Evolutionary conservation across 148 eudicot genomes (phyloP).

Genomic region (Amaranthus cruentus): DNA sequence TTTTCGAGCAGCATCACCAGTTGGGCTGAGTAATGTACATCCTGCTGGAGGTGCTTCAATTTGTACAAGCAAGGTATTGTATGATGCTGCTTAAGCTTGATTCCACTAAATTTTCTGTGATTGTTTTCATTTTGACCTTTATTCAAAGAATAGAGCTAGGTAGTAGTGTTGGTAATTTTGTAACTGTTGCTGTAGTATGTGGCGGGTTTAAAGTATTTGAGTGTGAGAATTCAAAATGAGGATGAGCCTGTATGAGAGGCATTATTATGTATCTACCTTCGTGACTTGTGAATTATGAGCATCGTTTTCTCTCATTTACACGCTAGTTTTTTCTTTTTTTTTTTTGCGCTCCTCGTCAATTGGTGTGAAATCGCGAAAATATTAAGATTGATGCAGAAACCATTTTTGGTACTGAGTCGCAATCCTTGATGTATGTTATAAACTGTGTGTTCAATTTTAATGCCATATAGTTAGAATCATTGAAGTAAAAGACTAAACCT

Average conservation of each 20-base stretch:
- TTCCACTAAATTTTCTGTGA: slow-evolving; percentile 3
- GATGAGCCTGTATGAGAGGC: slow-evolving; percentile 30
- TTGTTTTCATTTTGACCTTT: slow-evolving; percentile 10
- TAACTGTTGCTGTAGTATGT: slow-evolving; percentile 19
- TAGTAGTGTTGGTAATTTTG: slow-evolving; percentile 31
- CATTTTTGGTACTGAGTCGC: too few species aligned
- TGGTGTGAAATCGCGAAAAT: too few species aligned
- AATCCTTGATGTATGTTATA: too few species aligned
- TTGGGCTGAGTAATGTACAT: slow-evolving; percentile 25
- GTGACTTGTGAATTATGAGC: background rate
- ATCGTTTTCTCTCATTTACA: background rate
- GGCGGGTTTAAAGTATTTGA: slow-evolving; percentile 30
- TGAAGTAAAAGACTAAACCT: too few species aligned
- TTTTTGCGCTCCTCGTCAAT: too few species aligned
- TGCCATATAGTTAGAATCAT: too few species aligned
- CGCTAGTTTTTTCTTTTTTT: too few species aligned
- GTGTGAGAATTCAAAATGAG: slow-evolving; percentile 25
- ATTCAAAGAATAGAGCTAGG: slow-evolving; percentile 30
- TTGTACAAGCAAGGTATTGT: slow-evolving; percentile 23
- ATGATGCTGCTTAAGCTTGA: slow-evolving; percentile 21
- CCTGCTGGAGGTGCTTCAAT: slow-evolving; percentile 20
- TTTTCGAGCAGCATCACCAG: slow-evolving; percentile 13
- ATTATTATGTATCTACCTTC: slow-evolving; percentile 30
- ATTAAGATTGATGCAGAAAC: too few species aligned
- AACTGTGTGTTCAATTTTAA: too few species aligned